These are phyloP conservation scores for Pleurotus eryngii DNA, from an alignment of 768 basidiomycete genomes.

Conservation along the genomic window DNA sequence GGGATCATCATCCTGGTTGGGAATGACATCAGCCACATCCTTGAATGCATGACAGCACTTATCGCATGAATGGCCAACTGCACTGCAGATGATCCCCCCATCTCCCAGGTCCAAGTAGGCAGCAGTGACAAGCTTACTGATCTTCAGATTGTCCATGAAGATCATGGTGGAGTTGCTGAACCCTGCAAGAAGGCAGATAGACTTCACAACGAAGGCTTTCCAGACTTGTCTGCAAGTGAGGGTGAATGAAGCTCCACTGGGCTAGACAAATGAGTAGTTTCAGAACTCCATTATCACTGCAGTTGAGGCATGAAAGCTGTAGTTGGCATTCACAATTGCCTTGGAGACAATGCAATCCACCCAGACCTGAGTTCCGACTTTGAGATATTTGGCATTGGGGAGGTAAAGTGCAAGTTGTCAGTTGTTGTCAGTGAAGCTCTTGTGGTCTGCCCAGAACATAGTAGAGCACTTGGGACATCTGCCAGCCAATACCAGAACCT, in stretches of 20 bases:
- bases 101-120: conserved; percentile 5
- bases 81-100: conserved; percentile 5
- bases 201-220: conserved; percentile 19
- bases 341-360: conserved; percentile 9
- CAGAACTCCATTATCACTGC: conserved; percentile 13
- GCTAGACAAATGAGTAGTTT: conserved; percentile 10
- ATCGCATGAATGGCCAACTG: conserved; percentile 6
- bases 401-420: neutral
- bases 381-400: neutral
- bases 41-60: conserved; percentile 11
- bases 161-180: neutral
- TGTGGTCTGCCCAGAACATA: neutral
- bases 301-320: conserved; percentile 18
- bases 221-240: conserved; percentile 13
- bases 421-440: neutral
- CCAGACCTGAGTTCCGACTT: neutral
- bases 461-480: no score
- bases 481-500: no score
- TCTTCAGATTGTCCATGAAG: conserved; percentile 3
- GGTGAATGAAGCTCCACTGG: neutral
- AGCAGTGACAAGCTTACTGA: conserved; percentile 5
- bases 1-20: neutral
- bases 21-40: conserved; percentile 2
- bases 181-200: conserved; percentile 13
- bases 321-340: conserved; percentile 14